phyloP scores from a whole-genome alignment of 768 basidiomycete genomes.

The Epithele typhae region DNA sequence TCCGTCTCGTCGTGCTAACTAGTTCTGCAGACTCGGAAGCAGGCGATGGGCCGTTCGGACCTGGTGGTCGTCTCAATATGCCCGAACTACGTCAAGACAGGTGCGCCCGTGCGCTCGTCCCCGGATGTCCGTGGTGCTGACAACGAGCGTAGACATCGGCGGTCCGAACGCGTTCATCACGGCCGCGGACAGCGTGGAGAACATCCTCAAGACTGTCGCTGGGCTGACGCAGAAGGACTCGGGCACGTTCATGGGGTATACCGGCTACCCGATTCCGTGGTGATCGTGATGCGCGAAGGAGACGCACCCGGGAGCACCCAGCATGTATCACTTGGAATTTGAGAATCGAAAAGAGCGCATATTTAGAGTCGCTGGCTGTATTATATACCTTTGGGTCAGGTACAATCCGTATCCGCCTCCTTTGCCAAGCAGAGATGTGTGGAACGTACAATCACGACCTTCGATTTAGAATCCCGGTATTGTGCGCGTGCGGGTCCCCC shows the following conservation, averaged over 20 bases:
- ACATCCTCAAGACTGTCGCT: too few relatives aligned
- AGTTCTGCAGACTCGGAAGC: slow-evolving; percentile 10
- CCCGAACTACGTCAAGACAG: slow-evolving; percentile 13
- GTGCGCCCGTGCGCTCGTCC: neutral
- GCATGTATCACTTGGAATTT: too few relatives aligned
- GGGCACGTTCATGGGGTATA: slow-evolving; percentile 1
- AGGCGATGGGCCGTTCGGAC: slow-evolving; percentile 7
- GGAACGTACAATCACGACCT: too few relatives aligned
- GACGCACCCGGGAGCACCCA: too few relatives aligned
- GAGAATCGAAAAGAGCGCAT: too few relatives aligned
- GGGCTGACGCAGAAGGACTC: neutral
- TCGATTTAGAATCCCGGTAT: too few relatives aligned
- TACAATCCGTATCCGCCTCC: too few relatives aligned
- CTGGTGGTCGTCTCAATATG: slow-evolving; percentile 4
- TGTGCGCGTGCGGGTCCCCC: too few relatives aligned
- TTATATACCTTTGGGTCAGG: too few relatives aligned
- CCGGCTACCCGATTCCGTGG: slow-evolving; percentile 3
- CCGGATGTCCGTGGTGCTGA: neutral
- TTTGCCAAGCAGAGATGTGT: too few relatives aligned
- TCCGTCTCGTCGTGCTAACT: too few relatives aligned
- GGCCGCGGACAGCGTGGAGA: neutral
- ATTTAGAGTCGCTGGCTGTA: too few relatives aligned
- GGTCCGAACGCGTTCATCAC: neutral
- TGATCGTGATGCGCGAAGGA: neutral
- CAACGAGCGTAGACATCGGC: slow-evolving; percentile 3